Evolutionary conservation across 495 filamentous ascomycete species (phyloP).

Genomic region (Durotheca rogersii): DNA sequence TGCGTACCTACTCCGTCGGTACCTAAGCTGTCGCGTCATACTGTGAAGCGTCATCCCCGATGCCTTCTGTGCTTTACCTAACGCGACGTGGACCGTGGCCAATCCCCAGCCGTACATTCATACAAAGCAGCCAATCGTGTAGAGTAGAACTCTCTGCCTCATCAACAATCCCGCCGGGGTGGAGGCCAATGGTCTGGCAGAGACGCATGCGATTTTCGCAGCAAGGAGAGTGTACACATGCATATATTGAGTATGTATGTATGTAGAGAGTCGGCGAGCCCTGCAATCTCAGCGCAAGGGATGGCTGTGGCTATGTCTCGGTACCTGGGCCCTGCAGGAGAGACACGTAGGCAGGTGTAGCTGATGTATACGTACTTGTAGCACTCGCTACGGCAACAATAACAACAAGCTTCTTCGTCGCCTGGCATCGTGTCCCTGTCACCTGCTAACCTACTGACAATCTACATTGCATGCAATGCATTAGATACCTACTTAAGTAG

Average conservation of each 20-base stretch:
- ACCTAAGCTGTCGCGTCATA: slow-evolving; percentile 30
- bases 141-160: slow-evolving; percentile 25
- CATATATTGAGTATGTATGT: too few relatives aligned
- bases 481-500: not conserved
- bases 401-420: slow-evolving; percentile 7
- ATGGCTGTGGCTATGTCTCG: slow-evolving; percentile 25
- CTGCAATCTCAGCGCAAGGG: slow-evolving; percentile 21
- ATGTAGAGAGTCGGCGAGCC: not conserved
- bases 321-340: slow-evolving; percentile 11
- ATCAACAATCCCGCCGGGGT: slow-evolving; percentile 31
- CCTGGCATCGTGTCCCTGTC: slow-evolving; percentile 13
- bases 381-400: slow-evolving; percentile 13
- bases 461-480: too few relatives aligned
- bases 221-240: too few relatives aligned
- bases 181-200: slow-evolving; percentile 33
- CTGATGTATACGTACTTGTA: too few relatives aligned
- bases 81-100: slow-evolving; percentile 37
- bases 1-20: slow-evolving; percentile 20
- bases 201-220: too few relatives aligned
- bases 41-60: slow-evolving; percentile 27
- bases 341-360: too few relatives aligned
- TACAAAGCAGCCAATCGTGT: slow-evolving; percentile 30
- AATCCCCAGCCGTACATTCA: too few relatives aligned
- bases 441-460: slow-evolving; percentile 1
- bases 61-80: slow-evolving; percentile 40